Conservation (phyloP, 441 rosid species). For the Breynia disticha region DNA sequence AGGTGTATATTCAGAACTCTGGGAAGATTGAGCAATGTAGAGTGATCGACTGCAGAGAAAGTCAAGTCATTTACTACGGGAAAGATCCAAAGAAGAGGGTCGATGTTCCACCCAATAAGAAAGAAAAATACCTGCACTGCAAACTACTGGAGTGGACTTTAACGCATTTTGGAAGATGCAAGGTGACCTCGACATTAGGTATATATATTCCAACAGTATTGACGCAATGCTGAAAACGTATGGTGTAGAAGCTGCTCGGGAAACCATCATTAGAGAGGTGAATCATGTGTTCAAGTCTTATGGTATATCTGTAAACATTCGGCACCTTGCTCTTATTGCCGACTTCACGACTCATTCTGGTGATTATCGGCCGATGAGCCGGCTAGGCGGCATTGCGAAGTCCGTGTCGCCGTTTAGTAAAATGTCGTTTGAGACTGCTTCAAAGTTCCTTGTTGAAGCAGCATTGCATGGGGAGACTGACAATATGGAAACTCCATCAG, state of each 20-base stretch:
- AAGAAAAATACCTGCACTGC: conserved; percentile 62
- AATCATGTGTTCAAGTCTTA: conserved; percentile 76
- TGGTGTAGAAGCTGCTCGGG: conserved; percentile 95
- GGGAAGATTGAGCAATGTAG: conserved; percentile 62
- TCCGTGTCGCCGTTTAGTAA: conserved; percentile 74
- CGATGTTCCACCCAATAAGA: conserved; percentile 40
- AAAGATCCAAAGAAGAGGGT: conserved; percentile 58
- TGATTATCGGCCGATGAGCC: conserved; percentile 85
- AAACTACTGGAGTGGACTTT: conserved; percentile 71
- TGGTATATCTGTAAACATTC: conserved; percentile 65
- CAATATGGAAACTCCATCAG: conserved; percentile 72
- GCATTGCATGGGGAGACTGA: conserved; percentile 64
- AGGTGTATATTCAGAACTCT: conserved; percentile 75
- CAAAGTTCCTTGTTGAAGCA: conserved; percentile 88
- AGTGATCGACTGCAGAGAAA: conserved; percentile 44
- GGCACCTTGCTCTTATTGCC: conserved; percentile 77
- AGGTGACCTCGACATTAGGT: conserved; percentile 66
- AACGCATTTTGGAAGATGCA: conserved; percentile 56
- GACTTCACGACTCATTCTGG: conserved; percentile 91
- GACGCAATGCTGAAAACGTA: conserved; percentile 65
- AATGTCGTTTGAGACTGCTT: conserved; percentile 92
- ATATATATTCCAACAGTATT: conserved; percentile 69
- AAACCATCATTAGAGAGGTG: conserved; percentile 76
- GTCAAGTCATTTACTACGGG: conserved; percentile 78
- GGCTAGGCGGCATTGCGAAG: conserved; percentile 82